A percentile compares a stretch with the other conserved stretches of the same genome.
phyloP scores from a whole-genome alignment of 2,329 filamentous ascomycete species.

The Ascomycota sp. region DNA sequence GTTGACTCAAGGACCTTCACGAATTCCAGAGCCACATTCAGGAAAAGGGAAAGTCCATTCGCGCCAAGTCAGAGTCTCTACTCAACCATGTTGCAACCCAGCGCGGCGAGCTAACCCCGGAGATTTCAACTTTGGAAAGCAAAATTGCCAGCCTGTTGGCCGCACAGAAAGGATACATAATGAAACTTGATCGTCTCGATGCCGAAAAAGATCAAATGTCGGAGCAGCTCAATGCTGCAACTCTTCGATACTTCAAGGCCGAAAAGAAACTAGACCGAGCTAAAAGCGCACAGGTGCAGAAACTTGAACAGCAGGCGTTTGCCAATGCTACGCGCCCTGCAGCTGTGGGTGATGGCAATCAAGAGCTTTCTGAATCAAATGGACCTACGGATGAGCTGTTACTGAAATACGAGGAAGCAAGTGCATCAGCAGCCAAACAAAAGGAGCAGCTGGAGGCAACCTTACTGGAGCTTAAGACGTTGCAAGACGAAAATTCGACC shows the following conservation, averaged over 20 bases:
- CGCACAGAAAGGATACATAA: slow-evolving; percentile 60
- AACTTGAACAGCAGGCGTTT: slow-evolving; percentile 75
- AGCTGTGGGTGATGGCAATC: slow-evolving; percentile 22
- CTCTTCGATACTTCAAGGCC: slow-evolving; percentile 79
- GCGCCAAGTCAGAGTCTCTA: slow-evolving; percentile 49
- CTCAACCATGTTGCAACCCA: slow-evolving; percentile 34
- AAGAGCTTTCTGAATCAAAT: slow-evolving; percentile 29
- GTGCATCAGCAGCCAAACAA: slow-evolving; percentile 58
- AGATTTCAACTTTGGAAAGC: slow-evolving; percentile 51
- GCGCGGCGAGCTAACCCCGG: slow-evolving; percentile 37
- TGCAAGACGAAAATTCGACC: slow-evolving; percentile 62
- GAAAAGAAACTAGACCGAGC: slow-evolving; percentile 85
- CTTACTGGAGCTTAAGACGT: slow-evolving; percentile 51
- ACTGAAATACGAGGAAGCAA: slow-evolving; percentile 55
- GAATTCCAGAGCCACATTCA: slow-evolving; percentile 70
- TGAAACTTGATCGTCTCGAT: slow-evolving; percentile 54
- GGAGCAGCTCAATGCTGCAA: slow-evolving; percentile 73
- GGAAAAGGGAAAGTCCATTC: slow-evolving; percentile 56
- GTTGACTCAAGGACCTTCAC: slow-evolving; percentile 38
- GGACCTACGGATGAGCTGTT: slow-evolving; percentile 46
- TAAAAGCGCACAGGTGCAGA: slow-evolving; percentile 76
- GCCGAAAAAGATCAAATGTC: slow-evolving; percentile 70
- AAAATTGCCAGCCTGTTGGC: slow-evolving; percentile 59
- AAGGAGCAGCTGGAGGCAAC: slow-evolving; percentile 74
- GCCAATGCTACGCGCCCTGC: slow-evolving; percentile 38